These are phyloP conservation scores for Arachnomyces sp. DNA, from an alignment of 2,329 filamentous ascomycete species.

Conservation along the genomic window DNA sequence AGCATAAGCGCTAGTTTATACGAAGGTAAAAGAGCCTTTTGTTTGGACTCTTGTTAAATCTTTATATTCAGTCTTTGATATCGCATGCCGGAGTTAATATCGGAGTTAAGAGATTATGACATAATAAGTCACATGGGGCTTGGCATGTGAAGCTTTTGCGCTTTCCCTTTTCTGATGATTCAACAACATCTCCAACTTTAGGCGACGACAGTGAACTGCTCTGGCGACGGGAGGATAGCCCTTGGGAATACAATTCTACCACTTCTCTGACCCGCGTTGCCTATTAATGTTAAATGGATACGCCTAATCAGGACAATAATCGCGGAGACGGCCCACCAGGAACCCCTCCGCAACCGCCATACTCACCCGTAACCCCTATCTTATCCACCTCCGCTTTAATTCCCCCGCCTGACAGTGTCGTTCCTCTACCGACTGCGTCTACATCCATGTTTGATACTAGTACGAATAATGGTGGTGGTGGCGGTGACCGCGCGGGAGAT, in stretches of 20 bases:
- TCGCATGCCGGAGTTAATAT: not conserved
- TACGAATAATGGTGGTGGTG: not conserved
- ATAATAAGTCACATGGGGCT: not conserved
- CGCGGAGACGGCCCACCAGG: slow-evolving; percentile 17
- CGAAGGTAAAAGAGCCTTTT: too few relatives aligned
- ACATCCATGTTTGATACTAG: not conserved
- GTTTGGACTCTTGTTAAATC: too few relatives aligned
- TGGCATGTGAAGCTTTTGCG: too few relatives aligned
- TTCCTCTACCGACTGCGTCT: slow-evolving; percentile 2
- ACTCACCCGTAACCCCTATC: slow-evolving; percentile 40
- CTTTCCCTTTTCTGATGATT: too few relatives aligned
- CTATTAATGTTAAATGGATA: slow-evolving; percentile 5
- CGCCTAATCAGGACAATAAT: slow-evolving; percentile 6
- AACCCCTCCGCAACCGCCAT: slow-evolving; percentile 37
- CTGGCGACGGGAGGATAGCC: too few relatives aligned
- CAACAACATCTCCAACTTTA: too few relatives aligned
- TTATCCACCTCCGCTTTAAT: slow-evolving; percentile 22
- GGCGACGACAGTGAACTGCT: too few relatives aligned
- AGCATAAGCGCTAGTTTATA: too few relatives aligned
- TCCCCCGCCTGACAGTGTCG: slow-evolving; percentile 3
- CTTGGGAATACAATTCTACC: not conserved
- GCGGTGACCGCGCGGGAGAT: not conserved
- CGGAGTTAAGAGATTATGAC: not conserved
- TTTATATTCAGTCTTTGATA: not conserved
- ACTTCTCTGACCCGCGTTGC: slow-evolving; percentile 2